Evolutionary conservation across 1,139 yeast species (phyloP).

Genomic region (Hyphopichia pseudoburtonii): DNA sequence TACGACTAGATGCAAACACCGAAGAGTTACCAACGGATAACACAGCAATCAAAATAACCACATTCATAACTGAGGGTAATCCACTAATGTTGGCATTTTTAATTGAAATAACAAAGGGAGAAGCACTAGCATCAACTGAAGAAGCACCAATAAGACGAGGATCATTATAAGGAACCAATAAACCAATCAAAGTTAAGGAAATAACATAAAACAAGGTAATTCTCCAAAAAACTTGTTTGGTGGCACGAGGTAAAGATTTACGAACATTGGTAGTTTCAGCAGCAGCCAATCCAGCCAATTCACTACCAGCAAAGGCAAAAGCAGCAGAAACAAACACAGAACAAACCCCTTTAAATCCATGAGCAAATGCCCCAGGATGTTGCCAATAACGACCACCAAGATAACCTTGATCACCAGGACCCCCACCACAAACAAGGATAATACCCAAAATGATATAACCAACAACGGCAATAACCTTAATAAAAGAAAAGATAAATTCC

Average conservation of each 20-base stretch:
- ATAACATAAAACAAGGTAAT: conserved; percentile 31
- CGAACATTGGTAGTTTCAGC: conserved; percentile 36
- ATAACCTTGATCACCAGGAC: conserved; percentile 24
- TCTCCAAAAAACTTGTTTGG: conserved; percentile 37
- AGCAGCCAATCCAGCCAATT: conserved; percentile 37
- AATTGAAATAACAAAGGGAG: conserved; percentile 44
- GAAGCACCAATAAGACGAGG: conserved; percentile 14
- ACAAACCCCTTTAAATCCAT: conserved; percentile 23
- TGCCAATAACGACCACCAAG: conserved; percentile 37
- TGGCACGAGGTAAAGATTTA: conserved; percentile 33
- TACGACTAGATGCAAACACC: conserved; percentile 37
- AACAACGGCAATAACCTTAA: conserved; percentile 31
- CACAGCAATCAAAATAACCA: conserved; percentile 31
- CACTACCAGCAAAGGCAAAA: conserved; percentile 26
- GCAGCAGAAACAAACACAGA: conserved; percentile 24
- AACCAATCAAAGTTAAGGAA: conserved; percentile 30
- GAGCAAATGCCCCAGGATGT: conserved; percentile 30
- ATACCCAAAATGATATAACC: conserved; percentile 28
- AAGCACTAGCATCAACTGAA: conserved; percentile 28
- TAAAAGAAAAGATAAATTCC: conserved; percentile 28
- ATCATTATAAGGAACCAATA: conserved; percentile 29
- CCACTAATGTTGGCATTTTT: conserved; percentile 29
- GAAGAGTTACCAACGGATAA: conserved; percentile 37
- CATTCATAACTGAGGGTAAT: conserved; percentile 34
- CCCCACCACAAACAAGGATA: conserved; percentile 34